These are phyloP conservation scores for Rhinocladiella mackenziei DNA, from an alignment of 2,329 filamentous ascomycete genomes.

Conservation along the genomic window DNA sequence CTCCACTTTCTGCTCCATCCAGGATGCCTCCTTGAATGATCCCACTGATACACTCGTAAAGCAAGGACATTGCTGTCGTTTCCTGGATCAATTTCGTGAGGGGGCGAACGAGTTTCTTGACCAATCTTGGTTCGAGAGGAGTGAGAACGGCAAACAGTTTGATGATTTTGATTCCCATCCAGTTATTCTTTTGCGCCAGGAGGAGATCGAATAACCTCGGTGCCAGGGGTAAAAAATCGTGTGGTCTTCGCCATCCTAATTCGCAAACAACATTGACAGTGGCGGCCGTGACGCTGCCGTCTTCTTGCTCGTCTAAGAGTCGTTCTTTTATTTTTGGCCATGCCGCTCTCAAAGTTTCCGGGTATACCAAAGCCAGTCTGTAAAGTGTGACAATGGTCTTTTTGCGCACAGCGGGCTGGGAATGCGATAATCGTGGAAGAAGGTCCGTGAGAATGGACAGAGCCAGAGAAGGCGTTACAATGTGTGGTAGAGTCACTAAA, in stretches of 20 bases:
- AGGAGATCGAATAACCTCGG: constrained; percentile 88
- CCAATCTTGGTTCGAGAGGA: constrained; percentile 82
- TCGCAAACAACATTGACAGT: constrained; percentile 98
- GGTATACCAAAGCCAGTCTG: constrained; percentile 89
- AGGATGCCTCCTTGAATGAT: constrained; percentile 96
- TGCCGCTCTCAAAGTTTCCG: constrained; percentile 82
- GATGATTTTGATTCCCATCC: constrained; percentile 99
- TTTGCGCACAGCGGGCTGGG: constrained; percentile 79
- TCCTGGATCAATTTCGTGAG: constrained; percentile 90
- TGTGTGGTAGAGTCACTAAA: constrained; percentile 84
- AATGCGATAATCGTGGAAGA: constrained; percentile 80
- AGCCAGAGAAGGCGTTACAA: constrained; percentile 87
- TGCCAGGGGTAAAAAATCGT: constrained; percentile 88
- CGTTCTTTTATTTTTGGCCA: constrained; percentile 98
- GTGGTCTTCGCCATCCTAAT: constrained; percentile 85
- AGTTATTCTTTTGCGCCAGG: constrained; percentile 91
- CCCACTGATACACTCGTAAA: constrained; percentile 98
- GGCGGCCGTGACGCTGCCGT: constrained; percentile 87
- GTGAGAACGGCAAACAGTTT: constrained; percentile 97
- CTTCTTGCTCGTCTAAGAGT: constrained; percentile 82
- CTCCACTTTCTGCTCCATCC: constrained; percentile 71
- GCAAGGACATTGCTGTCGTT: constrained; percentile 92
- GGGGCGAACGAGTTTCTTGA: constrained; percentile 85
- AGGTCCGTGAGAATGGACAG: constrained; percentile 84
- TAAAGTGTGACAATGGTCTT: constrained; percentile 96